Evolutionary conservation across 2,329 filamentous ascomycete genomes (phyloP).

Genomic region (Macrophomina tecta): DNA sequence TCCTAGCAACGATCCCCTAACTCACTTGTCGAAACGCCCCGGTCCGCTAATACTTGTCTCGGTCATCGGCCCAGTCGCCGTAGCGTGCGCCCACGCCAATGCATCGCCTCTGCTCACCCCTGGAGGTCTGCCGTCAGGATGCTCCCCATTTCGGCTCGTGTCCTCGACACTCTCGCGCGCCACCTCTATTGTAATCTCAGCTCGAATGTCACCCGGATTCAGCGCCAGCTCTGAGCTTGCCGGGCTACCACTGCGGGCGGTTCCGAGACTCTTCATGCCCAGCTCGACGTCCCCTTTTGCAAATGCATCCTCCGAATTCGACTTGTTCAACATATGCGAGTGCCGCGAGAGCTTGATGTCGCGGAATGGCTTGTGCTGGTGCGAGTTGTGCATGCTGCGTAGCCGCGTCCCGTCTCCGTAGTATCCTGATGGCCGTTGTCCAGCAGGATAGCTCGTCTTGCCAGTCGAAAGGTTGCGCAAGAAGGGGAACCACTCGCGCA

Average conservation of each 20-base stretch:
- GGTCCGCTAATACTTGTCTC: constrained; percentile 17
- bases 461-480: constrained; percentile 31
- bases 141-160: neutral
- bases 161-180: constrained; percentile 10
- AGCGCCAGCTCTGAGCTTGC: constrained; percentile 19
- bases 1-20: too few species aligned
- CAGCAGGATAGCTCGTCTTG: constrained; percentile 1
- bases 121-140: neutral
- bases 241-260: constrained; percentile 12
- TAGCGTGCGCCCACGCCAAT: constrained; percentile 15
- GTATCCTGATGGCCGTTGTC: neutral
- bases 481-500: constrained; percentile 51
- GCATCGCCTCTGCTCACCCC: constrained; percentile 15
- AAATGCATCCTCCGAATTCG: neutral
- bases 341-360: neutral
- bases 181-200: constrained; percentile 19
- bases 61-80: constrained; percentile 16
- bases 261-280: constrained; percentile 6
- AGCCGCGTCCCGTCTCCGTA: neutral
- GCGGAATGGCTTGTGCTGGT: neutral
- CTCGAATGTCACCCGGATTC: constrained; percentile 16
- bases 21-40: constrained; percentile 1
- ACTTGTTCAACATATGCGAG: neutral
- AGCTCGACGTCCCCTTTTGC: constrained; percentile 12
- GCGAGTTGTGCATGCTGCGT: constrained; percentile 5